phyloP scores from a whole-genome alignment of 176 grass and related monocot species.

The Carex parvula region DNA sequence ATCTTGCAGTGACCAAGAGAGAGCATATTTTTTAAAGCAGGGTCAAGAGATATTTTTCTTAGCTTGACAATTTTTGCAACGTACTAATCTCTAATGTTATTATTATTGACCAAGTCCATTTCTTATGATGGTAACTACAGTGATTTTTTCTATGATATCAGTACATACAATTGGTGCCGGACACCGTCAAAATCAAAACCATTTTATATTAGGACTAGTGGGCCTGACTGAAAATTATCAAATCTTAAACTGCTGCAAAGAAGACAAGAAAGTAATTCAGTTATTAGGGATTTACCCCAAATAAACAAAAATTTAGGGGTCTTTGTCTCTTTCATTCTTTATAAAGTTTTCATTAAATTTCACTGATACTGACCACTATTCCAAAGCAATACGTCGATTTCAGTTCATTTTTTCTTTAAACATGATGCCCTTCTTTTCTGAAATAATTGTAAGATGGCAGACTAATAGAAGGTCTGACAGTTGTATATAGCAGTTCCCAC shows the following conservation, averaged over 20 bases:
- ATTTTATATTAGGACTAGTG: not conserved
- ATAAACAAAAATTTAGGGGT: not conserved
- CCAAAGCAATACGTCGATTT: not conserved
- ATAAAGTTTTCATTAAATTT: not conserved
- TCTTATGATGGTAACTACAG: not conserved
- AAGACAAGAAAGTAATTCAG: not conserved
- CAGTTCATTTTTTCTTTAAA: not conserved
- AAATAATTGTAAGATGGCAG: slow-evolving; percentile 1
- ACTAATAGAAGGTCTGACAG: slow-evolving; percentile 32
- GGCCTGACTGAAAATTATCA: not conserved
- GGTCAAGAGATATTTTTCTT: slow-evolving; percentile 16
- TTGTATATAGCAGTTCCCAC: slow-evolving; percentile 42
- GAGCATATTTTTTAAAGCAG: slow-evolving; percentile 29
- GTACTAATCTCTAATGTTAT: not conserved
- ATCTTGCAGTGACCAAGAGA: slow-evolving; percentile 24
- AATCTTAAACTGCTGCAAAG: not conserved
- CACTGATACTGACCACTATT: not conserved
- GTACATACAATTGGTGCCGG: not conserved
- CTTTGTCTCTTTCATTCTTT: not conserved
- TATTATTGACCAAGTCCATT: not conserved
- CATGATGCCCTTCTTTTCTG: not conserved
- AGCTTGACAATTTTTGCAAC: not conserved
- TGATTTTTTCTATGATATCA: slow-evolving; percentile 1
- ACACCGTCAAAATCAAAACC: not conserved
- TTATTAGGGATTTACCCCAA: not conserved